Conservation (phyloP, 176 grass and related monocot species). For the Aegilops tauschii region DNA sequence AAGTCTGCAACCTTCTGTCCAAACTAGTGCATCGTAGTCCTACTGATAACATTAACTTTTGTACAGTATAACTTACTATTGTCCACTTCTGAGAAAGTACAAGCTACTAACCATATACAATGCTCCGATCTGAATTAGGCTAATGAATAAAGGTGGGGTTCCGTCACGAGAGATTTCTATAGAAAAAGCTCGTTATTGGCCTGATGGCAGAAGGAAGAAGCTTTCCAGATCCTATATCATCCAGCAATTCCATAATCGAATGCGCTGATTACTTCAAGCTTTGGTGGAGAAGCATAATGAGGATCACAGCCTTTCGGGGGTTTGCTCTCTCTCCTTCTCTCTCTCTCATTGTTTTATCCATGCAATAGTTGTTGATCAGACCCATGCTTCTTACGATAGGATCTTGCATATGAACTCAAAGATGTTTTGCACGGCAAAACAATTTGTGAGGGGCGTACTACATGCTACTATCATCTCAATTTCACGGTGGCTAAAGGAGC, state of each 20-base stretch:
- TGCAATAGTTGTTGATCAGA: neutral
- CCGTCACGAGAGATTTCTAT: neutral
- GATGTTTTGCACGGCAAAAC: neutral
- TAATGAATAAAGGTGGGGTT: neutral
- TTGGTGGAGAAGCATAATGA: neutral
- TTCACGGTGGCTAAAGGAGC: conserved; percentile 20
- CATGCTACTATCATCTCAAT: conserved; percentile 12
- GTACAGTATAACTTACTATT: neutral
- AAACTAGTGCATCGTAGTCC: neutral
- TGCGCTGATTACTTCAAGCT: neutral
- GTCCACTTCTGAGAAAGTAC: neutral
- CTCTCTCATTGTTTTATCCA: neutral
- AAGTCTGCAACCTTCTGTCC: neutral
- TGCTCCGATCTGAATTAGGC: neutral
- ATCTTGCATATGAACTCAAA: neutral
- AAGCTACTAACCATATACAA: neutral
- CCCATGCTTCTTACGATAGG: neutral
- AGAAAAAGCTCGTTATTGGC: neutral
- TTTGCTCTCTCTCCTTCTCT: neutral
- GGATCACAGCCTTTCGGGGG: neutral
- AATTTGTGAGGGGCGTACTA: neutral
- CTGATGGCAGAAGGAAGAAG: conserved; percentile 13
- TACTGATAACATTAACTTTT: neutral
- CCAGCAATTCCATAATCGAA: neutral
- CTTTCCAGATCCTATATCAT: neutral